phyloP scores from a whole-genome alignment of 176 grass and related monocot genomes.

The Areca catechu region DNA sequence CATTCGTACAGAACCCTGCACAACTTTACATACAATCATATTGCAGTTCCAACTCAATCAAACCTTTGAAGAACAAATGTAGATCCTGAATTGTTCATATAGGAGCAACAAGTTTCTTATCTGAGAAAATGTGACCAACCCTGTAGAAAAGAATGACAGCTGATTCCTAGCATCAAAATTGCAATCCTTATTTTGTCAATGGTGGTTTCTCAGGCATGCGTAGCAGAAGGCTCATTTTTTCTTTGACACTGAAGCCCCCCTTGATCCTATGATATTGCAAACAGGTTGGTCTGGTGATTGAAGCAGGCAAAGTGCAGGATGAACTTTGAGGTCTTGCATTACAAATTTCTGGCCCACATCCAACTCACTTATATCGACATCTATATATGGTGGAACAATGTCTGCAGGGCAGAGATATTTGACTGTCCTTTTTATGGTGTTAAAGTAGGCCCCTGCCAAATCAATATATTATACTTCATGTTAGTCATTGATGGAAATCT shows the following conservation, averaged over 20 bases:
- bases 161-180: neutral
- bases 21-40: no score
- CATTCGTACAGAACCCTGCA: no score
- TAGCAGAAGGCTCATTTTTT: constrained; percentile 40
- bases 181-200: constrained; percentile 21
- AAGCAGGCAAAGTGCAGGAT: constrained; percentile 57
- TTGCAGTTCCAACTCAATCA: no score
- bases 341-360: constrained; percentile 71
- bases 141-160: no score
- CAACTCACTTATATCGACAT: constrained; percentile 90
- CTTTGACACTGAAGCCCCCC: constrained; percentile 43
- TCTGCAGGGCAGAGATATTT: constrained; percentile 88
- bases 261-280: constrained; percentile 78
- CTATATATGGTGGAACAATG: constrained; percentile 89
- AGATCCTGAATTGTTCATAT: no score
- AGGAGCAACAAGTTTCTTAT: no score
- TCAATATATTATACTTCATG: no score
- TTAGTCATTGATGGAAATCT: no score
- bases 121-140: no score
- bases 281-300: constrained; percentile 68
- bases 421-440: constrained; percentile 88
- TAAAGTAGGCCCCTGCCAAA: constrained; percentile 85
- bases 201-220: constrained; percentile 3
- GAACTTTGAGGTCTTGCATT: constrained; percentile 77
- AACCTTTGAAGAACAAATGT: no score